Base-by-base conservation (phyloP, 352 stramenopile species). In the Plasmopara muralis region DNA sequence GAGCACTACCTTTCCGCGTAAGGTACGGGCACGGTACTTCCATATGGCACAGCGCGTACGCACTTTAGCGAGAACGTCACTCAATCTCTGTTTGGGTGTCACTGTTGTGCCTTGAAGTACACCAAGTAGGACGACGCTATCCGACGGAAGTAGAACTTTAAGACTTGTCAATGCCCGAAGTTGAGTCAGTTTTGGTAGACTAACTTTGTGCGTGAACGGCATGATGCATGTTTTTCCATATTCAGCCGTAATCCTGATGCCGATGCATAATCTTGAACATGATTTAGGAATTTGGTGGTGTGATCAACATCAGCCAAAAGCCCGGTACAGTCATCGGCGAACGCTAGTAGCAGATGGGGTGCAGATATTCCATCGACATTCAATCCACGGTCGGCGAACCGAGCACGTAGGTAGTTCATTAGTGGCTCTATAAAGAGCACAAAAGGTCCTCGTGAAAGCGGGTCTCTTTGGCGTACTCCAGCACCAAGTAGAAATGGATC, bases 381-480 rank as follows among this genome's bases (percentile, higher is more conserved):
- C 13, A 48, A 25, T n/a, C 25, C 43, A 18, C 14, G 5, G 8
- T 8, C 13, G n/a, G 43, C 37, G 12, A 48, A 5, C 9, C n/a
- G 25, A n/a, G 43, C 20, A 20, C 55, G 43, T 6, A 62, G 30
- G 18, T 33, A 57, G 20, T 42, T 48, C 1, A 62, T 41, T 5
- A 64, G 46, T 9, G 57, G 57, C 16, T 64, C 35, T 0, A 59
- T 33, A 18, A 57, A 60, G 3, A 52, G 0, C 7, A 65, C 47
- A 16, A 60, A 65, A 6, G 60, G 30, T 10, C 39, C 57, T 6
- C 50, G 57, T 1, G 57, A 60, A 8, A 65, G 46, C 15, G 46
- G 46, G 15, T 65, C 46, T 18, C 51, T 46, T 51, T 65, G 57
- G 9, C 41, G 46, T 15, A 64, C 57, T 6, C 51, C 51, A 9